Evolutionary conservation across 148 eudicot species (phyloP).

Genomic region (Nyssa sinensis): DNA sequence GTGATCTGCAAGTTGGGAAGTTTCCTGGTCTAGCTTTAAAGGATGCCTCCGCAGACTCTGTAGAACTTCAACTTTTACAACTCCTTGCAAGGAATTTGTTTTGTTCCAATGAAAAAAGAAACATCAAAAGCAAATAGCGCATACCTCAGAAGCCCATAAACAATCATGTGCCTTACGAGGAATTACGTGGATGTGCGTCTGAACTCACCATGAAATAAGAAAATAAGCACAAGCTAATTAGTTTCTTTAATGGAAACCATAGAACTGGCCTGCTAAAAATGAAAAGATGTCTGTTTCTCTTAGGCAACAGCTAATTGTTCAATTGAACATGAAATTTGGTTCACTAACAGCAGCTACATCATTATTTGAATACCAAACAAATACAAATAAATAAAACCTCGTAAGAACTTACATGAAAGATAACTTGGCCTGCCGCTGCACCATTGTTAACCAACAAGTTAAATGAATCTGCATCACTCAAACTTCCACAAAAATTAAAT

Average conservation of each 20-base stretch:
- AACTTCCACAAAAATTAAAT: slow-evolving; percentile 1
- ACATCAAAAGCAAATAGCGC: slow-evolving; percentile 6
- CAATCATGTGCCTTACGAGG: slow-evolving; percentile 80
- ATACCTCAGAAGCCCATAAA: slow-evolving; percentile 93
- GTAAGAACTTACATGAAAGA: slow-evolving; percentile 70
- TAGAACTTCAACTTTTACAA: not conserved
- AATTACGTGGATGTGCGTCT: slow-evolving; percentile 95
- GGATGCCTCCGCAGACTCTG: slow-evolving; percentile 74
- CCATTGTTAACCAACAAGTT: slow-evolving; percentile 98
- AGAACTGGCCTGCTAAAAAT: not conserved
- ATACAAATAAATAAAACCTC: not conserved
- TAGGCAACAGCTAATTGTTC: not conserved
- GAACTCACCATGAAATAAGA: slow-evolving; percentile 16
- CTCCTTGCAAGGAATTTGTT: not conserved
- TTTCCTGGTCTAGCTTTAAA: slow-evolving; percentile 61
- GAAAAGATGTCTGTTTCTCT: not conserved
- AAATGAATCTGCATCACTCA: slow-evolving; percentile 75
- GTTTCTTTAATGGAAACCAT: not conserved
- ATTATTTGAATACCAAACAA: not conserved
- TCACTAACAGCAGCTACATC: not conserved
- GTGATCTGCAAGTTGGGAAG: slow-evolving; percentile 56
- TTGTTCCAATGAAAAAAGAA: not conserved
- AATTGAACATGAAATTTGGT: not conserved
- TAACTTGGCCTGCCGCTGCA: slow-evolving; percentile 90
- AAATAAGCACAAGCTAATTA: slow-evolving; percentile 8